phyloP scores from a whole-genome alignment of 139 green algal species.

The Volvox africanus region DNA sequence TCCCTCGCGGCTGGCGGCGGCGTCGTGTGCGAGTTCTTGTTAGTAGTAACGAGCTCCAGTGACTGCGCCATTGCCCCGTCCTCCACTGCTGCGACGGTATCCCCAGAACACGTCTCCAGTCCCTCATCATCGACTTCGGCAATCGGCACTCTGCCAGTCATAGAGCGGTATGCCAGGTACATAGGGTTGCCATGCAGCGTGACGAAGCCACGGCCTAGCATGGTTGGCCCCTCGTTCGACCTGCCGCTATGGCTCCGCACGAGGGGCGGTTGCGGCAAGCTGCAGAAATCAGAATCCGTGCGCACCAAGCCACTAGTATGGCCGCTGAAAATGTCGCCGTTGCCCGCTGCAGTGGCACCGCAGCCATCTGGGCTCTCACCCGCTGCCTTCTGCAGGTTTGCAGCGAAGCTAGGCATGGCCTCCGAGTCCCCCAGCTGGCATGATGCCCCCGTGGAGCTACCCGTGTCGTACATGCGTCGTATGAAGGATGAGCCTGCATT shows the following conservation, averaged over 20 bases:
- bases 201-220: slow-evolving; percentile 8
- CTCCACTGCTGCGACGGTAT: neutral
- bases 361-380: neutral
- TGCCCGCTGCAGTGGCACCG: neutral
- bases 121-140: neutral
- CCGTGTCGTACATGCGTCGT: neutral
- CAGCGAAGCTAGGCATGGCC: slow-evolving; percentile 5
- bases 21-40: neutral
- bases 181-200: slow-evolving; percentile 36
- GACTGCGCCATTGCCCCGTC: neutral
- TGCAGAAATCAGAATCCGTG: neutral
- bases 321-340: neutral
- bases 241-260: neutral
- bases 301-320: neutral
- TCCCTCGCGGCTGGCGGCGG: neutral
- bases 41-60: neutral
- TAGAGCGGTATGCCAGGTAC: neutral
- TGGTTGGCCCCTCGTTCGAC: neutral
- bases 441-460: neutral
- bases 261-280: neutral
- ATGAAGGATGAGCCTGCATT: neutral
- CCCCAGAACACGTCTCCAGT: neutral
- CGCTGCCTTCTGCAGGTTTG: neutral
- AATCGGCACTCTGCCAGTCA: neutral
- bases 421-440: neutral